Evolutionary conservation across 2,329 filamentous ascomycete species (phyloP).

Genomic region (Cordyceps fumosorosea): DNA sequence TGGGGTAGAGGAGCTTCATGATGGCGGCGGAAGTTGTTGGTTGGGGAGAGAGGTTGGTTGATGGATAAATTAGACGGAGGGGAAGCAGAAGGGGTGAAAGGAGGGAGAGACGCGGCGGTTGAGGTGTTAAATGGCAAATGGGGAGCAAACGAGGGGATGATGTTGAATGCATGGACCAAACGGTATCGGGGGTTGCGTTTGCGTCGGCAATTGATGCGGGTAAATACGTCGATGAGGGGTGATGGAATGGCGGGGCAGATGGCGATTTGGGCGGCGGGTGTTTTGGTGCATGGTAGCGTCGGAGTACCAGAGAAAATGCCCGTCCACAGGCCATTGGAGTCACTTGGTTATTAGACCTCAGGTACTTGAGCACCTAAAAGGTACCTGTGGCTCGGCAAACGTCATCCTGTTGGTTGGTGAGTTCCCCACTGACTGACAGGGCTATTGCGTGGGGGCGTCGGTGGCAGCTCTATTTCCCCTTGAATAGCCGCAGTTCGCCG

Average conservation of each 20-base stretch:
- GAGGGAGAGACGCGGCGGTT: background rate
- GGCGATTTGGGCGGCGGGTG: background rate
- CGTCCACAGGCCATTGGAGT: background rate
- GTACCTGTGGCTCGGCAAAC: too few species aligned
- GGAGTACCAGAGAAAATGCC: background rate
- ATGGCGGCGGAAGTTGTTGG: constrained; percentile 14
- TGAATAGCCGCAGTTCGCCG: background rate
- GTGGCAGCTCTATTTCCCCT: background rate
- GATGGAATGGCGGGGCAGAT: background rate
- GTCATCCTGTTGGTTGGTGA: too few species aligned
- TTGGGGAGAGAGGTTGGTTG: background rate
- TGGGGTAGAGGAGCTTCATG: constrained; percentile 63
- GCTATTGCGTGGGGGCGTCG: background rate
- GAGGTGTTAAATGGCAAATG: background rate
- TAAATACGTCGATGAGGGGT: background rate
- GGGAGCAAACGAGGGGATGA: background rate
- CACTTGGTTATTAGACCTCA: background rate
- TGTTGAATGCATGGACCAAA: background rate
- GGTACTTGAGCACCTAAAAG: too few species aligned
- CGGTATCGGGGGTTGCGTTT: background rate
- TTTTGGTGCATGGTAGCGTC: background rate
- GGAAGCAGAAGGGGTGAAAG: background rate
- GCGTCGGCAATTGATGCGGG: constrained; percentile 6
- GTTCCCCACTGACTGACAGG: background rate
- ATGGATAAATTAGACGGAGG: background rate